Evolutionary conservation across 1,284 basidiomycete genomes (phyloP), one percentile per base, ranked within the genome.

Genomic region (Fomitopsis schrenkii): DNA sequence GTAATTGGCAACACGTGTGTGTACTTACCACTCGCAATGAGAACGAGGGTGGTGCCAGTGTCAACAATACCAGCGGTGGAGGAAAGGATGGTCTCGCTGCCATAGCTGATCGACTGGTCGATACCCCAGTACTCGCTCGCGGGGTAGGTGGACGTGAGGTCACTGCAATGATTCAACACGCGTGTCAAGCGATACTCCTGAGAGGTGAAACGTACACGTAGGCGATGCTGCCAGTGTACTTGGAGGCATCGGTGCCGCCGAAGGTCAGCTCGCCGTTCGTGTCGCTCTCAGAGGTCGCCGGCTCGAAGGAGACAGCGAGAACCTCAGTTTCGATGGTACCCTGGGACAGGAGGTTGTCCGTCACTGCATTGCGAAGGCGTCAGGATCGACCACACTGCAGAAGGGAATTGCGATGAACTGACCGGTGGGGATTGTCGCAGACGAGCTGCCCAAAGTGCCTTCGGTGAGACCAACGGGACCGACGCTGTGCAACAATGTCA

Each of bases 21-120:
- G 36, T 7, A 58, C 71, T 33, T 38, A 73, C 71, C 69, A 44
- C 72, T 70, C 19, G 78, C 72, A 46, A 82, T 69, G 45, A 80
- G 72, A 33, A 77, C 68, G 59, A 76, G 70, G 14, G 76, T 75
- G 15, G 74, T 78, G 59, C 83, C 83, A 28, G 85, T 87, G 71
- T 88, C 87, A 58, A 88, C 83, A 60, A 89, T 85, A 63, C 87
- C 87, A 30, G 84, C 80, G 17, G 80, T 82, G 33, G 60, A 63
- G 3, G 72, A 55, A 60, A 88, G 71, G 59, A 86, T 83, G 35
- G 70, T 73, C 15, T 33, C 33, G 5, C 74, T 72, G 5, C 84
- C 83, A 64, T 84, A 88, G n/a, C 71, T 73, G 62, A 89, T 77
- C 52, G 78, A 76, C 73, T 88, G 79, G 68, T 85, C 75, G 66